Percentiles rank a stretch among this genome's conserved stretches.
Conservation (phyloP, 306 rosid species). For the Comarum palustre region DNA sequence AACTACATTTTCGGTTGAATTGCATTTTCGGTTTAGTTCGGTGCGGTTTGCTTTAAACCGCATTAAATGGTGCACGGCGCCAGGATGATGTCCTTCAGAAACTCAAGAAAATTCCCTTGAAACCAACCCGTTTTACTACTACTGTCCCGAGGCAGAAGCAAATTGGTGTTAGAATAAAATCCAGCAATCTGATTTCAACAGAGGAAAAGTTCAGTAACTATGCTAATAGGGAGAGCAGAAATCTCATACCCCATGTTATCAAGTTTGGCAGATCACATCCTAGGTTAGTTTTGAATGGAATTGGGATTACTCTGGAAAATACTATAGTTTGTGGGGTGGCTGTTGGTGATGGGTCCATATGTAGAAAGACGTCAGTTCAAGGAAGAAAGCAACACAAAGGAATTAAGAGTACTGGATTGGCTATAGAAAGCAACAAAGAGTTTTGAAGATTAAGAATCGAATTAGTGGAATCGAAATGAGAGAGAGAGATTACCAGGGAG, state of each 20-base stretch:
- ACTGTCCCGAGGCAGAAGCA: conserved; percentile 42
- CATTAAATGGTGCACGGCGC: conserved; percentile 61
- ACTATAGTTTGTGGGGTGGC: conserved; percentile 53
- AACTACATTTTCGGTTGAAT: too few species aligned
- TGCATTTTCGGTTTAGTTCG: too few species aligned
- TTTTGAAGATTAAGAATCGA: too few species aligned
- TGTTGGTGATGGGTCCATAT: conserved; percentile 47
- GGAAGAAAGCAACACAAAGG: conserved; percentile 77
- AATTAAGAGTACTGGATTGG: conserved; percentile 39
- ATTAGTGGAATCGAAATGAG: too few species aligned
- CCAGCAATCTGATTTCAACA: conserved; percentile 34
- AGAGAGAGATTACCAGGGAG: too few species aligned
- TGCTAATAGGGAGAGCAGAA: conserved; percentile 40
- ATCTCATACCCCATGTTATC: conserved; percentile 52
- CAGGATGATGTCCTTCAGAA: conserved; percentile 54
- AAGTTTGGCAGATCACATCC: conserved; percentile 62
- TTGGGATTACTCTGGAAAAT: conserved; percentile 26
- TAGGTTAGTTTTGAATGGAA: conserved; percentile 38
- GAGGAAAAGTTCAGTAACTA: conserved; percentile 29
- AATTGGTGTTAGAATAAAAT: conserved; percentile 59
- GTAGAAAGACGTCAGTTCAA: conserved; percentile 56
- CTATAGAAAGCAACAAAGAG: not conserved
- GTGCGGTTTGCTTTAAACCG: too few species aligned
- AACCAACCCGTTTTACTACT: conserved; percentile 33
- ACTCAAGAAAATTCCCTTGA: conserved; percentile 46